Conservation (phyloP, 208 protist genomes). For the Angomonas ambiguus region DNA sequence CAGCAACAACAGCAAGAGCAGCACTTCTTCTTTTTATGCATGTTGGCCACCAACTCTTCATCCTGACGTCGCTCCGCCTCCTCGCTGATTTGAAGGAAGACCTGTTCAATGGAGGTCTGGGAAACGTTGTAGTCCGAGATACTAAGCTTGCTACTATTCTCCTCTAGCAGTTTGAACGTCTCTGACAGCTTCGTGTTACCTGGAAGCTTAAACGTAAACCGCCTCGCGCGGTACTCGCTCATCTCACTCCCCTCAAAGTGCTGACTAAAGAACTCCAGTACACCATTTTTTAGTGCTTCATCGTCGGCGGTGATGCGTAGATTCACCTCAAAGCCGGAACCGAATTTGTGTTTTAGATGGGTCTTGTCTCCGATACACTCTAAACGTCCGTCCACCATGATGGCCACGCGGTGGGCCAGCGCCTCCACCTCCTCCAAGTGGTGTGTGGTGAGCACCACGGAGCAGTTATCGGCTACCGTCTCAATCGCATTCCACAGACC, state of each 20-base stretch:
- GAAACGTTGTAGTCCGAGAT: constrained; percentile 76
- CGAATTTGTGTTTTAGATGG: constrained; percentile 81
- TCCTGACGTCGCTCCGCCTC: constrained; percentile 29
- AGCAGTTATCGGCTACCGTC: constrained; percentile 47
- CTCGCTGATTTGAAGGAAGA: constrained; percentile 80
- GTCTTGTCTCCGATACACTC: constrained; percentile 81
- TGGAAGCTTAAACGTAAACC: constrained; percentile 32
- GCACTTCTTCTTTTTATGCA: constrained; percentile 17
- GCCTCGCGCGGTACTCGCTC: neutral
- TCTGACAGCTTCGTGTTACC: constrained; percentile 24
- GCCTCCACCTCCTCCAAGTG: constrained; percentile 92
- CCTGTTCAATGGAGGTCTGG: constrained; percentile 83
- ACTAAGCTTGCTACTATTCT: constrained; percentile 22
- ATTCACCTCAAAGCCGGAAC: constrained; percentile 51
- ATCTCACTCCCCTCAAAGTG: constrained; percentile 19
- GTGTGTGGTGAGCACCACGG: constrained; percentile 90
- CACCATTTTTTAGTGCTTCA: neutral
- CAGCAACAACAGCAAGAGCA: constrained; percentile 19
- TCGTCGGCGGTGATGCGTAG: constrained; percentile 28
- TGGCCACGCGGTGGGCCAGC: constrained; percentile 73
- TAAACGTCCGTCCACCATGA: constrained; percentile 87
- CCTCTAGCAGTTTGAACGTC: constrained; percentile 45
- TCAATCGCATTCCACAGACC: constrained; percentile 75
- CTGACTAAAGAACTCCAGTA: constrained; percentile 35
- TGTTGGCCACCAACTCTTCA: constrained; percentile 22